A percentile compares a stretch with the other conserved stretches of the same genome.
phyloP scores from a whole-genome alignment of 2,329 filamentous ascomycete species.

The Pseudogymnoascus sp. region DNA sequence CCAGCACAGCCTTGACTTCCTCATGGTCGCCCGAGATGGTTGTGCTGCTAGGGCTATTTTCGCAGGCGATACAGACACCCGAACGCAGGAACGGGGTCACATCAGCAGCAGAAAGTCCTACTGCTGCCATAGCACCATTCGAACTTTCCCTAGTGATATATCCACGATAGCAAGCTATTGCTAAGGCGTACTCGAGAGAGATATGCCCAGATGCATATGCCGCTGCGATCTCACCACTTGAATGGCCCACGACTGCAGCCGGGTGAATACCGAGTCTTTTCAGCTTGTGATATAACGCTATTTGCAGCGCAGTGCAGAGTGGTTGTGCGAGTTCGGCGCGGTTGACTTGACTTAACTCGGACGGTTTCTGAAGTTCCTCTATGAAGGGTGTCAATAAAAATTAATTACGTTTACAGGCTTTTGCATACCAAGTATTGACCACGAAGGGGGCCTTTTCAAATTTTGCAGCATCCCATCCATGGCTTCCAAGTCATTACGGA shows the following conservation, averaged over 20 bases:
- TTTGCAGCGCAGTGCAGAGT: slow-evolving; percentile 18
- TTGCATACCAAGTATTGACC: too few species aligned
- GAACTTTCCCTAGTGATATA: not conserved
- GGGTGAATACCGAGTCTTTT: slow-evolving; percentile 24
- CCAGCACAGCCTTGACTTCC: too few species aligned
- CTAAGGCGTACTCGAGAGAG: slow-evolving; percentile 13
- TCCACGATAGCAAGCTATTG: slow-evolving; percentile 15
- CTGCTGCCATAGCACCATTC: slow-evolving; percentile 15
- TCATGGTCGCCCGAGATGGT: slow-evolving; percentile 20
- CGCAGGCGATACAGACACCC: slow-evolving; percentile 11
- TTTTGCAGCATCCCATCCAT: too few species aligned
- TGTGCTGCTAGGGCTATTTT: slow-evolving; percentile 17
- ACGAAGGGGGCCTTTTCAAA: too few species aligned
- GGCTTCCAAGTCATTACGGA: too few species aligned
- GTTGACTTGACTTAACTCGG: not conserved
- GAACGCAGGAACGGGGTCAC: not conserved
- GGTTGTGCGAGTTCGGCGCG: slow-evolving; percentile 30
- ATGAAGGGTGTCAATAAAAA: too few species aligned
- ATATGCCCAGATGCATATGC: slow-evolving; percentile 27
- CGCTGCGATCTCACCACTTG: slow-evolving; percentile 35
- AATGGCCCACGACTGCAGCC: slow-evolving; percentile 31
- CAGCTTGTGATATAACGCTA: slow-evolving; percentile 17
- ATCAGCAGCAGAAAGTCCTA: slow-evolving; percentile 11
- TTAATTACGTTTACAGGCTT: too few species aligned
- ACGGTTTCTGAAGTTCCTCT: too few species aligned